Evolutionary conservation across 805 yeast genomes (phyloP).

Genomic region (Vanderwaltozyma verrucispora): DNA sequence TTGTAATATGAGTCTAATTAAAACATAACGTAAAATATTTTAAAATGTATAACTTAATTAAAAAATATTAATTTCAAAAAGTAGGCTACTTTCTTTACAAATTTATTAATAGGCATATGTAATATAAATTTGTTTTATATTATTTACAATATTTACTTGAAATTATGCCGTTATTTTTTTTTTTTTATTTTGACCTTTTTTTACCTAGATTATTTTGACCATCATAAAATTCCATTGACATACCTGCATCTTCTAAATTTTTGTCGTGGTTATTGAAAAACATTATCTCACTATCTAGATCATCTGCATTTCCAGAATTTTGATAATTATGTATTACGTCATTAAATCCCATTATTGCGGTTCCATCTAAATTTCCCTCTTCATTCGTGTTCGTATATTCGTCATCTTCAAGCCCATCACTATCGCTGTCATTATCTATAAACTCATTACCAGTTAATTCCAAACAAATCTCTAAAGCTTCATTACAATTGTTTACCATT

Average conservation of each 20-base stretch:
- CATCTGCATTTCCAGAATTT: constrained; percentile 23
- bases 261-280: constrained; percentile 4
- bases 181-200: constrained; percentile 3
- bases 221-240: constrained; percentile 18
- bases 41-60: too few relatives aligned
- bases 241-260: constrained; percentile 16
- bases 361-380: constrained; percentile 1
- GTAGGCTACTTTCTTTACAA: too few relatives aligned
- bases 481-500: constrained; percentile 29
- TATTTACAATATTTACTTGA: background rate
- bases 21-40: too few relatives aligned
- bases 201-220: constrained; percentile 6
- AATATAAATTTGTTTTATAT: too few relatives aligned
- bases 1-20: too few relatives aligned
- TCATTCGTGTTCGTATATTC: background rate
- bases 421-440: constrained; percentile 5
- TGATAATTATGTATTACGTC: constrained; percentile 12
- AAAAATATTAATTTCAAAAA: too few relatives aligned
- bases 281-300: constrained; percentile 12
- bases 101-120: too few relatives aligned
- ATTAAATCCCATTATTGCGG: constrained; percentile 11
- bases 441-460: constrained; percentile 16
- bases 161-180: background rate
- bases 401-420: constrained; percentile 1
- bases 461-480: constrained; percentile 30